Base-by-base conservation (phyloP, 495 filamentous ascomycete genomes). In the Penicillium egyptiacum region DNA sequence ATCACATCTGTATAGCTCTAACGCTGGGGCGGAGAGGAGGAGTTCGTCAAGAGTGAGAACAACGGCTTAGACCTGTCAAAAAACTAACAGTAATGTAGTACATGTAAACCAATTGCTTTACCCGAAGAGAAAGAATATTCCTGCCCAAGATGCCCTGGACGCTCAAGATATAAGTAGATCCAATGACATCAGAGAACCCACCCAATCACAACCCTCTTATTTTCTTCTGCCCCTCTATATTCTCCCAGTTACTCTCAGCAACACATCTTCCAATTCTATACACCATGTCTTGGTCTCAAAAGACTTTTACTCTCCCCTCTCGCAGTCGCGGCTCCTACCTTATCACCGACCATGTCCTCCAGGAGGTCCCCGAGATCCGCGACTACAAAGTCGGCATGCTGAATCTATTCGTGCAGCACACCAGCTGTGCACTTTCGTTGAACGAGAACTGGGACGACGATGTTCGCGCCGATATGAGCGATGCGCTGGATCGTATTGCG, bases 381-480 rank as follows among this genome's bases (percentile, higher is more conserved):
- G 62, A 76, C 55, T 94, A 96, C 82, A 91, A 91, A 70, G 79
- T 92, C 58, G 94, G 94, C 31, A 76, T 98, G 56, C 76, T 98
- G 57, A 85, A 96, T 65, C 79, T 96, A 44, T 96, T 96, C 73
- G 76, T 96, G 43, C 90, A 96, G 74, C 92, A 96, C 75, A 96
- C 92, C 23, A 88, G 83, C 69, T 92, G 89, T 74, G 92, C 87
- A 40, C 77, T 96, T 50, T 87, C 82, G 53, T 71, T 96, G 59
- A 96, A 98, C 71, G 94, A 98, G 83, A 98, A 98, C 74, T 98
- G 88, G 86, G 91, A 95, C 63, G 74, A 77, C 17, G 89, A 90
- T 70, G 88, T 92, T 12, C 75, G 90, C 30, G 81, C 77, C 2
- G 92, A 96, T 66, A 97, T 98, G 95, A 89, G 83, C 61, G 93